phyloP scores from a whole-genome alignment of 2,329 filamentous ascomycete species.

The Fusarium camptoceras region DNA sequence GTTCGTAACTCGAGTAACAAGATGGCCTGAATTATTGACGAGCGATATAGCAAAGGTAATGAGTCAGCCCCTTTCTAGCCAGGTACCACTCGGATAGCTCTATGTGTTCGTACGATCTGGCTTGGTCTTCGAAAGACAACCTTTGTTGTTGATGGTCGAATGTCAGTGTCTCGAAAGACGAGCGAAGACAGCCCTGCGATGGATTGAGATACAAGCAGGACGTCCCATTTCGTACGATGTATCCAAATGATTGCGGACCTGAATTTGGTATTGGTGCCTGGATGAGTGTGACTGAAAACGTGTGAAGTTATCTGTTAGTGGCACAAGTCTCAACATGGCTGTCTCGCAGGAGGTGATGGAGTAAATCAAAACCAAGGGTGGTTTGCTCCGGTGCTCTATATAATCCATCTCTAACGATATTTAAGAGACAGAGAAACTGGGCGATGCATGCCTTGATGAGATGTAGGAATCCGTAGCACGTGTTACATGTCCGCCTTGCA shows the following conservation, averaged over 20 bases:
- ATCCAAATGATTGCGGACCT: background rate
- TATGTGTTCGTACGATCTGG: too few relatives aligned
- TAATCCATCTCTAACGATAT: background rate
- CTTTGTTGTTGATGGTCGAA: background rate
- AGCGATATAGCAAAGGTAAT: background rate
- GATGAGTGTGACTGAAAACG: background rate
- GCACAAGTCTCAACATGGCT: conserved; percentile 17
- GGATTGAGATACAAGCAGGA: background rate
- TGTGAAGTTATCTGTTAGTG: background rate
- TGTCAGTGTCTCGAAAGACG: background rate
- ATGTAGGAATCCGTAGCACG: conserved; percentile 10
- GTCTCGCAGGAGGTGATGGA: background rate
- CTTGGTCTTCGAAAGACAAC: background rate
- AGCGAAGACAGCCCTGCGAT: background rate
- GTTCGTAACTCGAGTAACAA: background rate
- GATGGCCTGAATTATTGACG: background rate
- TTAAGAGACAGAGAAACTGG: conserved; percentile 1
- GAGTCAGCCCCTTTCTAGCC: background rate
- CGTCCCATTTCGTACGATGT: background rate
- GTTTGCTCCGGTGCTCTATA: background rate
- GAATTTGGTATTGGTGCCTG: background rate
- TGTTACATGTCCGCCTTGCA: conserved; percentile 5
- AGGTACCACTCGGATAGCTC: background rate
- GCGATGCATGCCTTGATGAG: conserved; percentile 1
- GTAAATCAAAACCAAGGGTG: background rate